Percentiles rank a stretch among this genome's conserved stretches.
phyloP scores from a whole-genome alignment of 345 rosid genomes.

The Eucalyptus polyanthemos region DNA sequence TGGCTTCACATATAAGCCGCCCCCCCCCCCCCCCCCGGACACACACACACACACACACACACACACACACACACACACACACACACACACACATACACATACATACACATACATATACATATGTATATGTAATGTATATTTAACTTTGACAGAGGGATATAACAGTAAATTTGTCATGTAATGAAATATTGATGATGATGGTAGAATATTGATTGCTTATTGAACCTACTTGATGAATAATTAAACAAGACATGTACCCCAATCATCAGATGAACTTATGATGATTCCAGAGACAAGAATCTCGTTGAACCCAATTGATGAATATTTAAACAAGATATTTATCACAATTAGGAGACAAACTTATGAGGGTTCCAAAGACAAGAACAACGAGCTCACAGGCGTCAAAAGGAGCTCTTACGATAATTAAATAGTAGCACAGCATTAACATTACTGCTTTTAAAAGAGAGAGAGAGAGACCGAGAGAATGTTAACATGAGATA shows the following conservation, averaged over 20 bases:
- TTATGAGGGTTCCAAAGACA: neutral
- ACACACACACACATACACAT: too few relatives aligned
- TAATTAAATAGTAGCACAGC: neutral
- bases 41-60: too few relatives aligned
- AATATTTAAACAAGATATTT: neutral
- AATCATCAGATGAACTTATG: neutral
- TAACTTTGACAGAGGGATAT: neutral
- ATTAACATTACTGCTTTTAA: neutral
- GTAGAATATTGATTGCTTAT: neutral
- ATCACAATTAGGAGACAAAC: neutral
- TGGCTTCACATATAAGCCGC: neutral
- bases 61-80: fast-evolving
- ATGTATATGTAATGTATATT: neutral
- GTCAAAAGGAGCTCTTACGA: neutral
- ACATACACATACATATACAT: fast-evolving
- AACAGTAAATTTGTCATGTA: neutral
- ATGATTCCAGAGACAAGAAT: neutral
- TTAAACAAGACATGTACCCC: neutral
- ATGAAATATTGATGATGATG: neutral
- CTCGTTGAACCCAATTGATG: neutral
- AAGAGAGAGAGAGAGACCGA: neutral
- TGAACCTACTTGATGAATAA: neutral
- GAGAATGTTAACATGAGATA: neutral
- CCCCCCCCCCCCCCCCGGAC: too few relatives aligned
- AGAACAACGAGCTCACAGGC: neutral